Conservation (phyloP, 495 filamentous ascomycete genomes). For the Penicillium odoratum region DNA sequence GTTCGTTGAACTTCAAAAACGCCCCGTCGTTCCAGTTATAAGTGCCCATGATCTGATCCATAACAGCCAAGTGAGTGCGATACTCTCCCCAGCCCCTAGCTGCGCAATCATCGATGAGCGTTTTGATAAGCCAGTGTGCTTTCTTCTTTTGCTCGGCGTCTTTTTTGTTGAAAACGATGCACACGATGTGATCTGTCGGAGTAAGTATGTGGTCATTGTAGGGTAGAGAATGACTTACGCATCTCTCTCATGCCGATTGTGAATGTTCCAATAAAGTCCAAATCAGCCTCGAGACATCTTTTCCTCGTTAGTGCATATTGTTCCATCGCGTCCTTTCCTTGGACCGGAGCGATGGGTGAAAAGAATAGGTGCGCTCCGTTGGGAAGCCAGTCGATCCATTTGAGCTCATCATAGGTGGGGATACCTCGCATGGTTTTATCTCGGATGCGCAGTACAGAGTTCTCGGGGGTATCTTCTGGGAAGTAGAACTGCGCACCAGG, state of each 20-base stretch:
- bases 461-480: constrained; percentile 28
- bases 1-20: constrained; percentile 53
- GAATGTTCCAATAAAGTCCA: constrained; percentile 55
- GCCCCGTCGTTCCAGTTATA: constrained; percentile 56
- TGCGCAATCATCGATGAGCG: constrained; percentile 47
- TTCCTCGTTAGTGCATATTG: constrained; percentile 44
- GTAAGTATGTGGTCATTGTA: neutral
- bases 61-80: constrained; percentile 55
- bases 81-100: constrained; percentile 57
- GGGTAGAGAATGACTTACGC: constrained; percentile 17
- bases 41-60: constrained; percentile 57
- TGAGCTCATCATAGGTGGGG: constrained; percentile 49
- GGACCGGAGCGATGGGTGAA: constrained; percentile 54
- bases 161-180: constrained; percentile 54
- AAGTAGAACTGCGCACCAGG: constrained; percentile 46
- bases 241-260: constrained; percentile 55
- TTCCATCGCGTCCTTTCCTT: constrained; percentile 47
- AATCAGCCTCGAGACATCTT: constrained; percentile 28
- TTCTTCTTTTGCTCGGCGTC: constrained; percentile 34
- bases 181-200: constrained; percentile 49
- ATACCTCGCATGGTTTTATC: constrained; percentile 44
- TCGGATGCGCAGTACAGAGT: constrained; percentile 22
- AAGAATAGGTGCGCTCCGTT: constrained; percentile 59
- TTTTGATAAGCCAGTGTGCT: constrained; percentile 43
- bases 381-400: constrained; percentile 58